Evolutionary conservation across 768 basidiomycete species (phyloP).

Genomic region (Termitomyces sp.): DNA sequence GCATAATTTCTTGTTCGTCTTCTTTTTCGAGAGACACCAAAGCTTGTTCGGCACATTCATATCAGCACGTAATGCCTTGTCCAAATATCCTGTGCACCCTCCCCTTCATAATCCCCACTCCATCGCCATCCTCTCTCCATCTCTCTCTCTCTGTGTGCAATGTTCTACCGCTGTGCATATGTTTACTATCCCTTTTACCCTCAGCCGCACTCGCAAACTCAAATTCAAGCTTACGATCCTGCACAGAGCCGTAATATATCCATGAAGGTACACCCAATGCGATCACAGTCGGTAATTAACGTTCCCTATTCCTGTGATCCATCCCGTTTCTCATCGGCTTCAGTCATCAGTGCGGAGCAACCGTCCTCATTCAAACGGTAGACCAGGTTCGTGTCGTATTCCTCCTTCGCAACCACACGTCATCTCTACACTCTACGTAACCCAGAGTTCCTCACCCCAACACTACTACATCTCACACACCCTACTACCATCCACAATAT

Average conservation of each 20-base stretch:
- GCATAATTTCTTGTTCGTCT: too few species aligned
- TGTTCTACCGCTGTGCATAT: neutral
- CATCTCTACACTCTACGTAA: neutral
- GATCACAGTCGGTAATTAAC: slow-evolving; percentile 10
- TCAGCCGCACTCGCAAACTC: neutral
- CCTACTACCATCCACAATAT: too few species aligned
- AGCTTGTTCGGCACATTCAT: neutral
- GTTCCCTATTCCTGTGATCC: neutral
- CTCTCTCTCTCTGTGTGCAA: neutral
- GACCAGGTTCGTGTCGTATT: neutral
- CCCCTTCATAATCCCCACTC: neutral
- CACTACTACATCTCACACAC: too few species aligned
- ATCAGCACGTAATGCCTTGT: neutral
- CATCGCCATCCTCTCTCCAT: neutral
- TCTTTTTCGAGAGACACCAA: neutral
- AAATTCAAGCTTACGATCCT: neutral
- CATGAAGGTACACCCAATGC: slow-evolving; percentile 1
- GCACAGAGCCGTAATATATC: neutral
- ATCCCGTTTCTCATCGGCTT: slow-evolving; percentile 4
- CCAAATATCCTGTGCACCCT: too few species aligned
- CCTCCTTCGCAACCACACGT: neutral
- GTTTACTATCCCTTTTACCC: neutral
- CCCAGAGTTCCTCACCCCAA: neutral
- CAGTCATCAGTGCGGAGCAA: neutral
- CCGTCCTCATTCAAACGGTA: too few species aligned